Evolutionary conservation across 768 basidiomycete genomes (phyloP), one percentile per base, ranked within the genome.

Genomic region (Cyclocybe cylindracea): DNA sequence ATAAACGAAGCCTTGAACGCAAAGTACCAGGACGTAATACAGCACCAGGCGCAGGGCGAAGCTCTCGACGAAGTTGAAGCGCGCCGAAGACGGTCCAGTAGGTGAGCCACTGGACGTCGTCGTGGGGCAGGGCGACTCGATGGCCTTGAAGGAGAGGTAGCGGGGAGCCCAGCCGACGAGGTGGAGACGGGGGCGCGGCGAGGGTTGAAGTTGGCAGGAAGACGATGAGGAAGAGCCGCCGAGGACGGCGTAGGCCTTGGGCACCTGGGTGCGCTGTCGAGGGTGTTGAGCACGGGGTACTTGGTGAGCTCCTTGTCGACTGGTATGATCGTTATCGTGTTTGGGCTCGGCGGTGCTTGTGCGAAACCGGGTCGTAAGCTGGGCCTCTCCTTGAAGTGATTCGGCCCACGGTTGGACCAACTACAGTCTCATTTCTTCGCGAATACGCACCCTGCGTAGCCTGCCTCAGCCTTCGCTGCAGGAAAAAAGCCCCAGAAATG

Each of bases 71-170:
- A 97, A 91, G 77, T 89, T 96, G 82, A 97, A 87, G n/a, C 71
- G 86, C 89, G 48, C 93, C 94, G 61, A 97, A 95, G 48, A 96
- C 82, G 65, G 91, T 80, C 96, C 96, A 98, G 79, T 98, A 98
- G 2, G 95, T 96, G 65, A 98, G 80, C 94, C 94, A 98, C 73
- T 97, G 94, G 63, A 89, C 78, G 71, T 96, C 91, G 60, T 96
- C 93, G 59, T 86, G 79, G 53, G 85, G 77, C 2, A 78, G n/a
- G 92, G 91, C 4, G 80, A 72, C 71, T 98, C 96, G 66, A 99
- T 84, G 29, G 97, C 95, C 73, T 89, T 89, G 78, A 98, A 84
- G 46, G 94, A 97, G 69, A 97, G 84, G 70, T 93, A 98, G 94
- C 94, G 29, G 97, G 97, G 62, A 98, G 79, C 91, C 88, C 90